Evolutionary conservation across 768 basidiomycete species (phyloP).

Genomic region (Sporobolomyces roseus): DNA sequence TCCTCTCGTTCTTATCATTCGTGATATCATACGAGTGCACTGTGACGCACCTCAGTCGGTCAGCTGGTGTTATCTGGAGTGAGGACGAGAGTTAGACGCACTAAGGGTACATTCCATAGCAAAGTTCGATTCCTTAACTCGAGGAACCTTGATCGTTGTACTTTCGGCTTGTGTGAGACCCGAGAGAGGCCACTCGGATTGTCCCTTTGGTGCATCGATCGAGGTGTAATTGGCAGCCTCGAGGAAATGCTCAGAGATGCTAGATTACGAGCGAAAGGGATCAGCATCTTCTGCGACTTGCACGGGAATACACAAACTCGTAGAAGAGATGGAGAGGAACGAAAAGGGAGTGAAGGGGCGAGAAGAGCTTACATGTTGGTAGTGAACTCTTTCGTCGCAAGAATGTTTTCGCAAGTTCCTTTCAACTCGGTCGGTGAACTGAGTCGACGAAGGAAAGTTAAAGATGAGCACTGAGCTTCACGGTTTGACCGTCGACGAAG

Average conservation of each 20-base stretch:
- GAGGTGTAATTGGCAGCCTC: constrained; percentile 51
- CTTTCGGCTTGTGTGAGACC: constrained; percentile 41
- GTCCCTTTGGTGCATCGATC: constrained; percentile 48
- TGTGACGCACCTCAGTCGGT: constrained; percentile 16
- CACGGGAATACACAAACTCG: no score
- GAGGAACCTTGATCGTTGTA: constrained; percentile 48
- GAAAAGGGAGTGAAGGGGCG: no score
- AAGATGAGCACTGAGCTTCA: no score
- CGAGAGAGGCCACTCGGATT: constrained; percentile 49
- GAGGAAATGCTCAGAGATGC: constrained; percentile 60
- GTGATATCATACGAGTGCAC: constrained; percentile 36
- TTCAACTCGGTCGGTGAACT: constrained; percentile 52
- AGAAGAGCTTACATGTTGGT: constrained; percentile 56
- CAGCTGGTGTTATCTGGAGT: constrained; percentile 7
- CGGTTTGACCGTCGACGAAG: no score
- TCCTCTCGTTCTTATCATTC: constrained; percentile 38
- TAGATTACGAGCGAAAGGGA: neutral
- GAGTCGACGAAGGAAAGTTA: no score
- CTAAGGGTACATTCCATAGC: constrained; percentile 50
- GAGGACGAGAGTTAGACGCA: constrained; percentile 26
- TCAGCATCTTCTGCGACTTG: no score
- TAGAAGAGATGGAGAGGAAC: neutral
- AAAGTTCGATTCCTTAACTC: constrained; percentile 50
- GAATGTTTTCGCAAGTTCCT: constrained; percentile 66
- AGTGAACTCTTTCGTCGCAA: constrained; percentile 64